Evolutionary conservation across 768 basidiomycete species (phyloP).

Genomic region (Boletus rubescentipes): DNA sequence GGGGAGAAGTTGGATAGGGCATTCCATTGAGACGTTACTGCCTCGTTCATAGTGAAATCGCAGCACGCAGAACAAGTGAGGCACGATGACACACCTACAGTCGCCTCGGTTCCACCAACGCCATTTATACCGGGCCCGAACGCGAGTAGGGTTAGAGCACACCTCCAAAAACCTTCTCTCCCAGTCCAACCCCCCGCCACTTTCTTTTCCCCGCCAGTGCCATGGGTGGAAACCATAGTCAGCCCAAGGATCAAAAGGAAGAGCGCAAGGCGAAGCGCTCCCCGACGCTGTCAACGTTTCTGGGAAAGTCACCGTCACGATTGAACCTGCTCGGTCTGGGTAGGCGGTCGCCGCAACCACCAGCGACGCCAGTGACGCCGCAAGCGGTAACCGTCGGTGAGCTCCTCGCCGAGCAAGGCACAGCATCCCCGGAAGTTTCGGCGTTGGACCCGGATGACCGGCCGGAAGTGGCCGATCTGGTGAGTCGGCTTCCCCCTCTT

Average conservation of each 20-base stretch:
- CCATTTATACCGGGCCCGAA: constrained; percentile 21
- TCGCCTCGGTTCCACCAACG: constrained; percentile 4
- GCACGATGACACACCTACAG: constrained; percentile 18
- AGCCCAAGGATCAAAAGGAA: constrained; percentile 21
- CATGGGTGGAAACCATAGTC: constrained; percentile 32
- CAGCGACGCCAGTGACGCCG: constrained; percentile 28
- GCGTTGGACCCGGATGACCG: constrained; percentile 21
- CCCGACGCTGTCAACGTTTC: constrained; percentile 21
- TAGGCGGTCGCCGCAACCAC: constrained; percentile 30
- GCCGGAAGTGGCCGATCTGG: constrained; percentile 28
- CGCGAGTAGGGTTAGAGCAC: constrained; percentile 16
- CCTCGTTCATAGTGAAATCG: constrained; percentile 16
- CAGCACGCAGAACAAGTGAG: constrained; percentile 33
- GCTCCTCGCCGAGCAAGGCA: constrained; percentile 11
- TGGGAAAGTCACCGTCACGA: constrained; percentile 29
- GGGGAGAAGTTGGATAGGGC: constrained; percentile 10
- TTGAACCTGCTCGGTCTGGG: constrained; percentile 28
- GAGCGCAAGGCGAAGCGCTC: constrained; percentile 26
- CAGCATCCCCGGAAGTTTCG: constrained; percentile 26
- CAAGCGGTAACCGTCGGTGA: constrained; percentile 10
- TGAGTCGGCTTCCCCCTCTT: background rate
- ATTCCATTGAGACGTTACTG: constrained; percentile 17
- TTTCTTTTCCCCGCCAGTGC: background rate
- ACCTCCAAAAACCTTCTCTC: background rate
- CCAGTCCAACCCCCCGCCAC: background rate